phyloP scores from a whole-genome alignment of 306 rosid genomes.

The Chamaecrista fasciculata region DNA sequence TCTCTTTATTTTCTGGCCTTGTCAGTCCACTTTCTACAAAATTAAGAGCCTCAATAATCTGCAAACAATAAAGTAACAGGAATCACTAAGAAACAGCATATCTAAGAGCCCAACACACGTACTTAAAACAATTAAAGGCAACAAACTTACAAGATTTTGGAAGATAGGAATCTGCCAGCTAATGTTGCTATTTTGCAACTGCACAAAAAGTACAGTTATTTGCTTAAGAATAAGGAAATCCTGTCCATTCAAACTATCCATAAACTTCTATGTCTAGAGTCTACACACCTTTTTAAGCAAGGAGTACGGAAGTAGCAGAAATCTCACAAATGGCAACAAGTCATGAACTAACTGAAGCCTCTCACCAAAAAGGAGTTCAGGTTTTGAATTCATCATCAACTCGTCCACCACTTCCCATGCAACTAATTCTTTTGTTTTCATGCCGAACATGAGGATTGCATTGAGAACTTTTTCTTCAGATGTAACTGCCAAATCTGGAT shows the following conservation, averaged over 20 bases:
- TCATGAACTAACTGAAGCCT: conserved; percentile 63
- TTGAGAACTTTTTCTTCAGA: conserved; percentile 91
- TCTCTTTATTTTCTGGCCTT: conserved; percentile 53
- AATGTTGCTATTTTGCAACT: conserved; percentile 79
- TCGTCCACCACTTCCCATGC: conserved; percentile 82
- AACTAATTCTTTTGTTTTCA: conserved; percentile 55
- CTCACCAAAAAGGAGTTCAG: conserved; percentile 69
- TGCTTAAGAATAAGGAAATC: conserved; percentile 33
- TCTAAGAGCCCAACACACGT: not conserved
- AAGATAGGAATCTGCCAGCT: conserved; percentile 47
- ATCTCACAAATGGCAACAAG: conserved; percentile 63
- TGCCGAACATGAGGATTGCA: conserved; percentile 83
- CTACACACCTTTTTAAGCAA: conserved; percentile 75
- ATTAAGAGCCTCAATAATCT: conserved; percentile 73
- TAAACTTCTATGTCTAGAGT: conserved; percentile 13
- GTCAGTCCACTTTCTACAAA: conserved; percentile 43
- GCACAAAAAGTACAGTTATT: conserved; percentile 32
- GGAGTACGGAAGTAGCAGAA: conserved; percentile 58
- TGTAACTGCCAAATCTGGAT: conserved; percentile 90
- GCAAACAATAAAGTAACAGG: conserved; percentile 24
- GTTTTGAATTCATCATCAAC: conserved; percentile 53
- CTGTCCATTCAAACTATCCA: conserved; percentile 6
- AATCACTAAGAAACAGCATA: conserved; percentile 16
- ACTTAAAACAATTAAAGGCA: conserved; percentile 13
- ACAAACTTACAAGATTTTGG: conserved; percentile 56